Percentiles rank a stretch among this genome's conserved stretches.
Conservation (phyloP, 2,329 filamentous ascomycete genomes). For the Hymenotorrendiella dingleyae region DNA sequence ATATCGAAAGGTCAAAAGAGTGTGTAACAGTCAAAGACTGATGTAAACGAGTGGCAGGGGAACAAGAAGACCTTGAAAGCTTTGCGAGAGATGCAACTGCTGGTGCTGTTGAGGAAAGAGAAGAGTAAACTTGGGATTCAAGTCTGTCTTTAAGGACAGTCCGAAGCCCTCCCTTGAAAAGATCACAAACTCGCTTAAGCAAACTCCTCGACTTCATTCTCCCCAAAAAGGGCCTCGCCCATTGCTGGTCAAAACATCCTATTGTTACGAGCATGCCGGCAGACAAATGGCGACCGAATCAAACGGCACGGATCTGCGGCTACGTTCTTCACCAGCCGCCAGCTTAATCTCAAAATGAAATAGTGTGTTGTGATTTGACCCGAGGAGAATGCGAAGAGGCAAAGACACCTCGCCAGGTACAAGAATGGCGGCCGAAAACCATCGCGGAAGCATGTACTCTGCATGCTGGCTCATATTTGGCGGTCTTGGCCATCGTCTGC, state of each 20-base stretch:
- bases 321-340: conserved; percentile 2
- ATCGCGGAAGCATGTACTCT: conserved; percentile 1
- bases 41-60: background rate
- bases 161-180: background rate
- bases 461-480: background rate
- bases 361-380: conserved; percentile 3
- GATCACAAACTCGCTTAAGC: background rate
- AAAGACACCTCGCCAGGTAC: background rate
- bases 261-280: background rate
- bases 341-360: background rate
- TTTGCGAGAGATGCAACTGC: background rate
- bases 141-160: conserved; percentile 1
- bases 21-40: conserved; percentile 32
- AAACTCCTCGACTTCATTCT: too few species aligned
- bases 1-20: background rate
- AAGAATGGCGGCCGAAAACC: background rate
- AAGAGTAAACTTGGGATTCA: too few species aligned
- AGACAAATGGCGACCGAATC: background rate
- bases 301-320: background rate
- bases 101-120: background rate
- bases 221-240: background rate
- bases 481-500: background rate
- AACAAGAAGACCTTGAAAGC: conserved; percentile 9
- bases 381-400: conserved; percentile 1
- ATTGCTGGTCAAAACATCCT: too few species aligned